These are phyloP conservation scores for Martensiomyces pterosporus DNA, from an alignment of 192 early-diverging fungal species.

Conservation along the genomic window DNA sequence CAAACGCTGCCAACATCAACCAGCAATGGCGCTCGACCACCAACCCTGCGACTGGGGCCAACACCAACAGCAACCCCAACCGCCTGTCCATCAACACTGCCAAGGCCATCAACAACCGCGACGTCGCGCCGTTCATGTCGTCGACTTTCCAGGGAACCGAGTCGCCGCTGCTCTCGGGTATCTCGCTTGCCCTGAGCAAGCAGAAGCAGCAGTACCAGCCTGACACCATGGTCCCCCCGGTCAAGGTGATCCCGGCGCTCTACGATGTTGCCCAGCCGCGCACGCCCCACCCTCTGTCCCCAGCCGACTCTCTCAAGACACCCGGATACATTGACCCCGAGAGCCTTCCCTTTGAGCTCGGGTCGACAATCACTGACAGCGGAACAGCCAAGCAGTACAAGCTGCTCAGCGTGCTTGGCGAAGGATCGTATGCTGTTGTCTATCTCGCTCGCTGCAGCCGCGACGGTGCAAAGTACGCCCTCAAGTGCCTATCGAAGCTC, in stretches of 20 bases:
- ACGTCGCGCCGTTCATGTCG: slow-evolving; percentile 17
- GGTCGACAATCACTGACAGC: slow-evolving; percentile 41
- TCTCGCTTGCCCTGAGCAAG: slow-evolving; percentile 48
- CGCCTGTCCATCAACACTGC: slow-evolving; percentile 11
- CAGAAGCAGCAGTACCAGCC: slow-evolving; percentile 12
- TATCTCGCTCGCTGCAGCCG: slow-evolving; percentile 61
- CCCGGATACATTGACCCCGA: slow-evolving; percentile 48
- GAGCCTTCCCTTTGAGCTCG: slow-evolving; percentile 49
- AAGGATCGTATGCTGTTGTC: slow-evolving; percentile 74
- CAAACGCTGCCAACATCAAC: slow-evolving; percentile 43
- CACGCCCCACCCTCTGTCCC: slow-evolving; percentile 46
- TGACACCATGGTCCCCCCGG: slow-evolving; percentile 1
- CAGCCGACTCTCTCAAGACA: slow-evolving; percentile 45
- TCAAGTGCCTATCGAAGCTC: slow-evolving; percentile 70
- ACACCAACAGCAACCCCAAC: slow-evolving; percentile 5
- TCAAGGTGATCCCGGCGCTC: slow-evolving; percentile 18
- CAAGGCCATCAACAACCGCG: slow-evolving; percentile 25
- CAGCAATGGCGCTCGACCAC: slow-evolving; percentile 43
- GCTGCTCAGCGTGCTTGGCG: slow-evolving; percentile 57
- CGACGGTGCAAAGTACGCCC: slow-evolving; percentile 57
- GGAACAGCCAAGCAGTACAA: slow-evolving; percentile 39
- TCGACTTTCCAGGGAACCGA: slow-evolving; percentile 47
- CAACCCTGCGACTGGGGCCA: too few relatives aligned
- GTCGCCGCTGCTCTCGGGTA: slow-evolving; percentile 36
- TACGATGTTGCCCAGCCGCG: slow-evolving; percentile 35